A percentile compares a stretch with the other conserved stretches of the same genome.
phyloP scores from a whole-genome alignment of 2,329 filamentous ascomycete species.

The Sporothrix phasma region DNA sequence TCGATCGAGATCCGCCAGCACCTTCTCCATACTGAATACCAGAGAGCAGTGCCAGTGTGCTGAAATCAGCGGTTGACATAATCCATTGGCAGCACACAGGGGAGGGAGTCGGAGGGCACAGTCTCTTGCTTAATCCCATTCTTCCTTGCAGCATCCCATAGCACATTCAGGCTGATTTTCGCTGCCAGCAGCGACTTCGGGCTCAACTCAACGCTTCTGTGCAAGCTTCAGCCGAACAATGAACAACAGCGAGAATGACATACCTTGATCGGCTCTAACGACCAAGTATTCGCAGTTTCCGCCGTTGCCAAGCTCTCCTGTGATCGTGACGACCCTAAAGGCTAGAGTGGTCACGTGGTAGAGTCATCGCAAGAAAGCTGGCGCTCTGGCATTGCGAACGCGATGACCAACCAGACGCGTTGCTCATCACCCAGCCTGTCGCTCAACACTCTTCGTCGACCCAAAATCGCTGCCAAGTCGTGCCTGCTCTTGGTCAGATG shows the following conservation, averaged over 20 bases:
- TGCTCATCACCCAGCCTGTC: background rate
- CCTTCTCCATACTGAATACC: background rate
- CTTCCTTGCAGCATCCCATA: too few species aligned
- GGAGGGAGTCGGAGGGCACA: background rate
- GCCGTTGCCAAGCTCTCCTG: background rate
- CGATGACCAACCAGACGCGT: slow-evolving; percentile 22
- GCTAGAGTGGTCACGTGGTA: too few species aligned
- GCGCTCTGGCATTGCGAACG: slow-evolving; percentile 13
- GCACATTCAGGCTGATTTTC: background rate
- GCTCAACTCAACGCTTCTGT: background rate
- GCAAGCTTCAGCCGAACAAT: too few species aligned
- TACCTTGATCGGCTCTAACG: too few species aligned
- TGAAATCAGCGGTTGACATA: background rate
- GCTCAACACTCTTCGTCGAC: background rate
- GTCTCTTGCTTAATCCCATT: background rate
- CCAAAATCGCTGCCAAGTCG: background rate
- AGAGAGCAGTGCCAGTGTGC: background rate
- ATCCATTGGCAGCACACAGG: too few species aligned
- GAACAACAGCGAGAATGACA: too few species aligned
- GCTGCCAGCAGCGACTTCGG: background rate
- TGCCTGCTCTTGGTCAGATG: background rate
- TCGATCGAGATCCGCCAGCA: background rate
- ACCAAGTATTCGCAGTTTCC: too few species aligned
- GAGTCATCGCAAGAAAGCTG: slow-evolving; percentile 19
- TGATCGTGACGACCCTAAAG: too few species aligned